Evolutionary conservation across 2,329 filamentous ascomycete species (phyloP), one percentile per base, ranked within the genome.

Genomic region (Neoarthrinium moseri): DNA sequence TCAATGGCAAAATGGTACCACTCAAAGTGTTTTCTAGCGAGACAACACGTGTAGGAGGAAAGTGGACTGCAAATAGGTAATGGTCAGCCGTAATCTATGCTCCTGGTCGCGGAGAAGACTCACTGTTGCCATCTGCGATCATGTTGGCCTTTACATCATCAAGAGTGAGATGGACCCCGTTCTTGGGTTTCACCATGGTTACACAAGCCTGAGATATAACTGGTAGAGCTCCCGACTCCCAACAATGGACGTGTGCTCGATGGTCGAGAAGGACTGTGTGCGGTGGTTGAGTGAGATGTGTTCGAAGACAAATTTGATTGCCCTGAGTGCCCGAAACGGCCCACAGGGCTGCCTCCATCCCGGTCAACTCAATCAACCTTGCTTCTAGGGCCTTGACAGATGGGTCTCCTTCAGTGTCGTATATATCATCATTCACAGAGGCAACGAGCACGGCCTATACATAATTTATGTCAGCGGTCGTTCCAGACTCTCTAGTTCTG

Each of bases 241-340:
- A 83, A 32, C 83, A 74, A 47, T 89, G 72, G 47, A 96, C 87
- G 62, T 96, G 92, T 4, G 83, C 80, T 26, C 89, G 80, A 52
- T 84, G 74, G 62, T 96, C 91, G 56, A 87, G 89, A 7, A 96
- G 71, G 5, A 96, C 80, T 6, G 80, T 80, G 63, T 95, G 83
- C 0, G 92, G 92, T 12, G 91, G 91, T 49, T 89, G 86, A 1
- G 74, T 78, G 12, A 96, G 76, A 48, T 94, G 86, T 2, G 87
- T 78, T 30, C 91, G 83, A 33, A 96, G 76, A 0, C 87, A 85
- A 15, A 96, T 74, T 64, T 96, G 91, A 68, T 96, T 96, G 32
- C 90, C 91, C 91, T 96, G 96, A 4, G 91, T 96, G 4, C 92
- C 92, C 0, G 89, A 94, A 48, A 95, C 75, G 45, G 96, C 89